phyloP scores from a whole-genome alignment of 208 protist genomes.

The Novymonas esmeraldas region DNA sequence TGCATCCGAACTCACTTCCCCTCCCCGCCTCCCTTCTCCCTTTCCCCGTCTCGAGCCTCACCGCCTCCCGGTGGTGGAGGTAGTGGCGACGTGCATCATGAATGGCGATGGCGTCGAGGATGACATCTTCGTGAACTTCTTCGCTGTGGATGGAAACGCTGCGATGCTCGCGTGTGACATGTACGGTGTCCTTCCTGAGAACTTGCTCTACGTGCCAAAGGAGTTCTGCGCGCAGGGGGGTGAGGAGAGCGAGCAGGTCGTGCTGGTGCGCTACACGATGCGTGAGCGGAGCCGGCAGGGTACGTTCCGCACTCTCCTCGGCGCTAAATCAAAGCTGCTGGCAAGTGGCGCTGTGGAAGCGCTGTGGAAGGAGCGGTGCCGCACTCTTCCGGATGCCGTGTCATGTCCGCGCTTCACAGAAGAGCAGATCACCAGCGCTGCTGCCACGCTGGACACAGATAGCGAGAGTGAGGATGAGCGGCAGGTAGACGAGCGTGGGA shows the following conservation, averaged over 20 bases:
- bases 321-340: conserved; percentile 17
- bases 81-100: not conserved
- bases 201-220: conserved; percentile 15
- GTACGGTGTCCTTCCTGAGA: conserved; percentile 11
- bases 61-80: not conserved
- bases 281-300: conserved; percentile 17
- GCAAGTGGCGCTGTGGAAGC: conserved; percentile 4
- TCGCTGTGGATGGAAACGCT: conserved; percentile 11
- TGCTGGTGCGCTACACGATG: conserved; percentile 22
- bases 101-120: conserved; percentile 4
- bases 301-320: conserved; percentile 19
- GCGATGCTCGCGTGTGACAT: conserved; percentile 17
- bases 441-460: conserved; percentile 8
- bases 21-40: not conserved
- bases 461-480: conserved; percentile 10
- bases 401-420: conserved; percentile 6
- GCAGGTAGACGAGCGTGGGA: conserved; percentile 10
- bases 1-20: no score
- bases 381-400: not conserved
- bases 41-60: not conserved
- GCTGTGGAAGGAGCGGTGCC: conserved; percentile 11
- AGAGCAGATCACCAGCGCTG: conserved; percentile 1
- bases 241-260: conserved; percentile 8
- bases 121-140: conserved; percentile 15
- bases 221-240: not conserved